phyloP scores from a whole-genome alignment of 78 protist genomes.

The Dictyostelium firmibasis region DNA sequence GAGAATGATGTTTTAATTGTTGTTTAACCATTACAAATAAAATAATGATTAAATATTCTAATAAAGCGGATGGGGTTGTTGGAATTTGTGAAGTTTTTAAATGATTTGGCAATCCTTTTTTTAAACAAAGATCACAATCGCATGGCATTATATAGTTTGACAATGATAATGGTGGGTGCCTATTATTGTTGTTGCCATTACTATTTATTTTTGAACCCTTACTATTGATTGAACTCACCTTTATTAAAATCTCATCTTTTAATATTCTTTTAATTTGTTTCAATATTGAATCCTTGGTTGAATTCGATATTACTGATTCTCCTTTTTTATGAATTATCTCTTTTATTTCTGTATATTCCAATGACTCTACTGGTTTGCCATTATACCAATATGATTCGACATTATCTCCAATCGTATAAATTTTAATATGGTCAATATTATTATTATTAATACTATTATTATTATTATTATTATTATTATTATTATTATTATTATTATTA shows the following conservation, averaged over 20 bases:
- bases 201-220: not conserved
- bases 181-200: not conserved
- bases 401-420: not conserved
- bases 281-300: not conserved
- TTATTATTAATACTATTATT: not conserved
- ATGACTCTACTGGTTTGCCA: not conserved
- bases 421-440: not conserved
- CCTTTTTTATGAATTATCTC: not conserved
- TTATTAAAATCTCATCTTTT: not conserved
- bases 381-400: not conserved
- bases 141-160: conserved; percentile 2
- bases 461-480: not conserved
- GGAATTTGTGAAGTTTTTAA: not conserved
- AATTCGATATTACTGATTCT: not conserved
- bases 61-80: not conserved
- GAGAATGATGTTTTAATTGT: not conserved
- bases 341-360: not conserved
- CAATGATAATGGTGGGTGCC: not conserved
- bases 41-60: not conserved
- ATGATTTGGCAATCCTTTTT: not conserved
- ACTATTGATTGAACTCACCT: not conserved
- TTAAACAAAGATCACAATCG: not conserved
- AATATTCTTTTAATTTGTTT: not conserved
- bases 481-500: not conserved
- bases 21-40: not conserved